Evolutionary conservation across 1,139 yeast genomes (phyloP).

Genomic region (Nakaseomyces kungkrabaensis): DNA sequence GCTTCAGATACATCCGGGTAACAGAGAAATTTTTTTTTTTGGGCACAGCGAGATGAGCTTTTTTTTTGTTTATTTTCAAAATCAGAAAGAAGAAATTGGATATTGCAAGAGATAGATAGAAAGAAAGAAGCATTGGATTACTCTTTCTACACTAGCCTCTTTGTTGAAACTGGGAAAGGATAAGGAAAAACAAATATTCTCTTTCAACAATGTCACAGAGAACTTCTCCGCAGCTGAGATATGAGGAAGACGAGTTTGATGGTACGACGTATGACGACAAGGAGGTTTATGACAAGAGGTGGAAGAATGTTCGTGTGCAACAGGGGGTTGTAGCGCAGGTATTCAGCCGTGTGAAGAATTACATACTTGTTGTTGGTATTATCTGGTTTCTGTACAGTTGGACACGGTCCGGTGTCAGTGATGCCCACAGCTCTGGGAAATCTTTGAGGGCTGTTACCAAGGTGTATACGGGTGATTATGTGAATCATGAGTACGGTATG

Average conservation of each 20-base stretch:
- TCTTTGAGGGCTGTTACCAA: background rate
- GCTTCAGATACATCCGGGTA: too few species aligned
- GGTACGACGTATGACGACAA: background rate
- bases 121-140: background rate
- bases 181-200: too few species aligned
- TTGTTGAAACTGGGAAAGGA: too few species aligned
- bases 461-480: constrained; percentile 1
- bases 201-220: background rate
- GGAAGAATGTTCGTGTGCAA: constrained; percentile 2
- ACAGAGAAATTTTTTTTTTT: too few species aligned
- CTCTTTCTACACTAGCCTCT: too few species aligned
- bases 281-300: constrained; percentile 2
- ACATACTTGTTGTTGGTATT: constrained; percentile 1
- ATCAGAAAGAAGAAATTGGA: too few species aligned
- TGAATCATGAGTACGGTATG: constrained; percentile 1
- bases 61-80: too few species aligned
- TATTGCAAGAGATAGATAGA: background rate
- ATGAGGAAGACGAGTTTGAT: background rate
- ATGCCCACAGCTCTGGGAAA: background rate
- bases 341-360: constrained; percentile 1
- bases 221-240: background rate
- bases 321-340: background rate
- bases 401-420: background rate
- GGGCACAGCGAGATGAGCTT: too few species aligned
- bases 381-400: background rate